Base-by-base conservation (phyloP, 1,139 yeast species). In the Suhomyces atakaporum region DNA sequence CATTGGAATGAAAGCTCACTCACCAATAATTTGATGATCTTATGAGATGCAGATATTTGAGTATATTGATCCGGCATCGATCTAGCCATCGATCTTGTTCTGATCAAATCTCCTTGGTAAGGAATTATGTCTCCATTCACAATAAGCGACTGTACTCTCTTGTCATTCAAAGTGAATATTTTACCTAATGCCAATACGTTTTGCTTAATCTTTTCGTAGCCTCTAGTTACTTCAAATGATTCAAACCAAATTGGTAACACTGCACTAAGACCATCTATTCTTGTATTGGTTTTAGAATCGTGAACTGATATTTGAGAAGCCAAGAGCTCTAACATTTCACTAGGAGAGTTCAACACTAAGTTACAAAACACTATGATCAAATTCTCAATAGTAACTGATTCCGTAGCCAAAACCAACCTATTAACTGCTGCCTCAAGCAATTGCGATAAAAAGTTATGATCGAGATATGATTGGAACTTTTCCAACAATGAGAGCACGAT, bases 81-180 rank as follows among this genome's bases (percentile, higher is more conserved):
- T 47, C 77, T 79, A 2, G 95, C 79, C 81, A 81, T 84, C 0
- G 97, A 87, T 50, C 98, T 73, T 0, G 97, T 92, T 7, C 88
- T 63, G 28, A 90, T 89, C 23, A 79, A 54, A 38, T 78, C 78
- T 1, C 75, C 74, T 19, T 78, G 68, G 44, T 80, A 75, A 1
- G 86, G 84, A 14, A 84, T 69, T 9, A 82, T 66, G 43, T 89
- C 95, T 4, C 96, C 97, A 49, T 88, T 77, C 0, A 90, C 96
- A 8, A 63, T 45, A 7, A 87, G 57, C 1, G 56, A 47, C 33
- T 71, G 68, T 7, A 86, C 58, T 23, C 81, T 61, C 1, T 68
- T 53, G 46, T 85, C 90, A 19, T 75, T 66, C 14, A 83, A 62
- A 16, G 79, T 66, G 47, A 73, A 88, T 0, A 90, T 64, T 40